Evolutionary conservation across 257 asterid species (phyloP), one percentile per base, ranked within the genome.

Genomic region (Scutellaria barbata): DNA sequence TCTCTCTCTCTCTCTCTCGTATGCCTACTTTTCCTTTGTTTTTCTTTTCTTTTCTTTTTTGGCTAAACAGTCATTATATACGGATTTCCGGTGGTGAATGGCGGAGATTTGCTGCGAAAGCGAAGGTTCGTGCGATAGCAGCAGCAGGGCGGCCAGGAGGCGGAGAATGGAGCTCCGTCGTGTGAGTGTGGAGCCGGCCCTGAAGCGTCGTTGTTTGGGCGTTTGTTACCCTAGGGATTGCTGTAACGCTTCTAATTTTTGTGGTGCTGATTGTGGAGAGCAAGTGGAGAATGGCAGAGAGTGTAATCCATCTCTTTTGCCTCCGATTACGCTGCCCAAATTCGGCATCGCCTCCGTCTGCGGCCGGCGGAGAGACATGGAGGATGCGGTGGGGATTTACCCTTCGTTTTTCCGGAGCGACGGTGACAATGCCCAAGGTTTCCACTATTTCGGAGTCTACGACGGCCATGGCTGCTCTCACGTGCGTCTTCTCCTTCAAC

Each of bases 381-480:
- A 90, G 72, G 97, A 90, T 71, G 89, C 92, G 1, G 88, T 90
- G 11, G 85, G 94, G 0, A 76, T 85, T 63, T 87, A 80, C 45
- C 97, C 96, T 14, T 85, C 76, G 22, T 78, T 90, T 66, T 82
- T 69, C 62, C 79, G 65, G 3, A 52, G 68, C 41, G 81, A 71
- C 2, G 56, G 46, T 30, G 74, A 70, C 25, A 41, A 7, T 14
- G 10, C 17, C 54, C 50, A 39, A 2, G 68, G 41, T 6, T 63
- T 85, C 8, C 94, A 90, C 79, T 90, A 79, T 63, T 90, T 77
- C 11, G 96, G 82, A 13, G 97, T 90, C 6, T 90, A 82, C 58
- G 97, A 90, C 14, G 96, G 96, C 47, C 95, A 90, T 41, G 97
- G 97, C 6, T 90, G 97, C 83, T 88, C 97, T 59, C 97, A 90